Evolutionary conservation across 257 asterid genomes (phyloP).

Genomic region (Gentiana macrophylla): DNA sequence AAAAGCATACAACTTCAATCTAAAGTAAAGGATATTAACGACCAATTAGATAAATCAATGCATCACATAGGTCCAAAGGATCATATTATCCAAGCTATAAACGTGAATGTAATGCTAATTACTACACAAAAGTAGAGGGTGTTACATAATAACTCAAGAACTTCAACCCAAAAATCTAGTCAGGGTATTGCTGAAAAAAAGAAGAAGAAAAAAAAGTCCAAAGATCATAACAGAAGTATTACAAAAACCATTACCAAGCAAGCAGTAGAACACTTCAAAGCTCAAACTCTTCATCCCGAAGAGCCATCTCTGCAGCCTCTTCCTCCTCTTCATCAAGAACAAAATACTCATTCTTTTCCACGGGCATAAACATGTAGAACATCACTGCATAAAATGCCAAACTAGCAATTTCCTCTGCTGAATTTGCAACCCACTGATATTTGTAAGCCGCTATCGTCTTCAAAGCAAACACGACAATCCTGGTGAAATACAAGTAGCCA

Average conservation of each 20-base stretch:
- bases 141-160: conserved; percentile 10
- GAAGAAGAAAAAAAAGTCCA: conserved; percentile 24
- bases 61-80: not conserved
- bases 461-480: conserved; percentile 88
- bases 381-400: conserved; percentile 65
- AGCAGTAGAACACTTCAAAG: conserved; percentile 38
- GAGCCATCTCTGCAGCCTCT: conserved; percentile 84
- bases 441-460: conserved; percentile 77
- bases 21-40: not conserved
- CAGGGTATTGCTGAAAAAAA: conserved; percentile 2
- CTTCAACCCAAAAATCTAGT: conserved; percentile 7
- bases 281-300: conserved; percentile 82
- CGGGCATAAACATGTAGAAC: conserved; percentile 96
- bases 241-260: conserved; percentile 19
- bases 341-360: conserved; percentile 75
- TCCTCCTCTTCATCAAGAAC: conserved; percentile 84
- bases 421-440: conserved; percentile 89
- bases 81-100: not conserved
- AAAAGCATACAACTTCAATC: not conserved
- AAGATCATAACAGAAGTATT: conserved; percentile 15
- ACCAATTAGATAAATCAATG: not conserved
- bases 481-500: conserved; percentile 82
- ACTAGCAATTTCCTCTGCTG: conserved; percentile 86
- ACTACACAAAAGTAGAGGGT: conserved; percentile 1
- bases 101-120: not conserved